Evolutionary conservation across 2,329 filamentous ascomycete genomes (phyloP), one percentile per base, ranked within the genome.

Genomic region (Penicillium sp.): DNA sequence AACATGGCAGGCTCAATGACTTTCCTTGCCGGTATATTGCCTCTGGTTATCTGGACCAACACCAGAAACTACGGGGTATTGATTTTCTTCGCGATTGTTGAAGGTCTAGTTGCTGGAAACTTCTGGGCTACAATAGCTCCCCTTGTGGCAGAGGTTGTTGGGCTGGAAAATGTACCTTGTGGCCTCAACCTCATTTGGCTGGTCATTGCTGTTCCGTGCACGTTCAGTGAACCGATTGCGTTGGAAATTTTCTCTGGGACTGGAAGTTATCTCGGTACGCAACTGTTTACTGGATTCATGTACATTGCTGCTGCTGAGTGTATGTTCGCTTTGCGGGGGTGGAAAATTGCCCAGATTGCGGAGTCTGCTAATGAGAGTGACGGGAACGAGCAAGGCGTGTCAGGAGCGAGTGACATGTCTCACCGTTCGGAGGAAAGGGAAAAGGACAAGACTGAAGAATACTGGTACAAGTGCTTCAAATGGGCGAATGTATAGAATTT

Each of bases 1-100:
- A 88, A 88, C 61, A 85, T 88, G 75, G 84, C 87, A 1, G 40
- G 35, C 6, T 24, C 58, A 1, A 26, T 60, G 49, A 65, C 56
- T 10, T 40, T 26, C 3, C 22, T 61, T 17, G 53, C 53, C 28
- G 73, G 8, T 82, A 0, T 63, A 15, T 19, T 50, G 4, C 58
- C 51, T 19, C 35, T 65, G n/a, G 35, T 38, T 4, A 49, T 65
- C 13, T 85, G 83, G 83, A 73, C 84, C 3, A 80, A 81, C 2
- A 77, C 80, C 0, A 75, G 69, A 2, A 75, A 72, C 1, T 84
- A 76, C 56, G 80, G 75, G 0, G 65, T 81, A 1, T 71, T 79
- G 0, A 65, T 83, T 3, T 73, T 83, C 53, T 83, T 82, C 62
- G 76, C 77, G 0, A 62, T 84, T 10, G 38, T 81, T 0, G 72